phyloP scores from a whole-genome alignment of 768 basidiomycete genomes.

The Mycena sanguinolenta region DNA sequence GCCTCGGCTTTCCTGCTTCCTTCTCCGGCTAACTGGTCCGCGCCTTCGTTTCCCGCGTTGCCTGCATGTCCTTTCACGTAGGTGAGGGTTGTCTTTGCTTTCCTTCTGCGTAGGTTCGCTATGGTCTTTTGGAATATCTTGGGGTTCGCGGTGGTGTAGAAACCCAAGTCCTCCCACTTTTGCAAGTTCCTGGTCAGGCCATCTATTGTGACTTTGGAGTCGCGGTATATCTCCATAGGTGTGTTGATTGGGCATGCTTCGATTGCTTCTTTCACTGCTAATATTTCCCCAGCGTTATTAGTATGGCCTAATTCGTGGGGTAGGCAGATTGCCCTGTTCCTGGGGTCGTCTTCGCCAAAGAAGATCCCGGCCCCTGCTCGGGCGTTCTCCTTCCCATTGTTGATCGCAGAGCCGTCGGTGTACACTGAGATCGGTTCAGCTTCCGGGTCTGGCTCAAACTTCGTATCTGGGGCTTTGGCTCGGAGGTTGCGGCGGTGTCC shows the following conservation, averaged over 20 bases:
- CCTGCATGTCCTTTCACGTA: too few relatives aligned
- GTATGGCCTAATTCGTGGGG: not conserved
- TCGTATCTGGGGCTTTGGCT: not conserved
- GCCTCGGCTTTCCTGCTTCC: not conserved
- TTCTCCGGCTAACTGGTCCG: not conserved
- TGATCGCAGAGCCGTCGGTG: not conserved
- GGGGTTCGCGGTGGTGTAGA: not conserved
- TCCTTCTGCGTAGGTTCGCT: not conserved
- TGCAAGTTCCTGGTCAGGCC: not conserved
- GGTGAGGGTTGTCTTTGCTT: not conserved
- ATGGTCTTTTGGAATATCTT: not conserved
- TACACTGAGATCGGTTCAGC: not conserved
- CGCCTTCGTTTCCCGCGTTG: not conserved
- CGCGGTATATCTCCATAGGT: not conserved
- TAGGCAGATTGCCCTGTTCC: too few relatives aligned
- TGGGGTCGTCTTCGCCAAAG: not conserved
- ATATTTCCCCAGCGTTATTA: not conserved
- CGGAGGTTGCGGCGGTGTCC: not conserved
- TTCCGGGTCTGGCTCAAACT: not conserved
- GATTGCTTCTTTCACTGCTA: not conserved
- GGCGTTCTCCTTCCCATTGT: not conserved
- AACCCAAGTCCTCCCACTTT: not conserved
- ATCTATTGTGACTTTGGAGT: too few relatives aligned
- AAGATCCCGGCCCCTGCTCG: not conserved
- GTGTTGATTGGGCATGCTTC: not conserved